Percentiles rank a stretch among this genome's conserved stretches.
phyloP scores from a whole-genome alignment of 768 basidiomycete species.

The Tylopilus plumbeoviolaceoides region DNA sequence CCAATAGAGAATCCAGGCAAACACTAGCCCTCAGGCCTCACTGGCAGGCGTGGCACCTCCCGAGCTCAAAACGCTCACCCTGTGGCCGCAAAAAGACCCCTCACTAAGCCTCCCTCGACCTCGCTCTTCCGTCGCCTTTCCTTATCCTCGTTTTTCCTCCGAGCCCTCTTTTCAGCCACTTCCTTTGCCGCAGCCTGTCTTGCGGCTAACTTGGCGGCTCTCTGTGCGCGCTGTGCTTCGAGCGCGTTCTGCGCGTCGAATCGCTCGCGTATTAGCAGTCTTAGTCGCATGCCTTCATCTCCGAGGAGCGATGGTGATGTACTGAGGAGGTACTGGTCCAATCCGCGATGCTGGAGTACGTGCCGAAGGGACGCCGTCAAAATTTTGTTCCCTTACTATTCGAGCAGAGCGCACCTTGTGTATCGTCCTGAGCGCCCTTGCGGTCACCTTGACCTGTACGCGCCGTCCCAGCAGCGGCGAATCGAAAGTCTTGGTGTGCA shows the following conservation, averaged over 20 bases:
- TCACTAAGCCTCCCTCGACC: slow-evolving; percentile 10
- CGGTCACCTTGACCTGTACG: slow-evolving; percentile 68
- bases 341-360: slow-evolving; percentile 64
- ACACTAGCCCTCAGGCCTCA: not conserved
- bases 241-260: slow-evolving; percentile 19
- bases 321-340: slow-evolving; percentile 64
- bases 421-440: slow-evolving; percentile 74
- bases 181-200: slow-evolving; percentile 11
- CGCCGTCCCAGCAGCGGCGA: slow-evolving; percentile 59
- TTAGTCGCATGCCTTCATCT: slow-evolving; percentile 42
- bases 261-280: slow-evolving; percentile 36
- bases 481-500: slow-evolving; percentile 69
- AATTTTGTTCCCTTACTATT: not conserved
- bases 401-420: slow-evolving; percentile 56
- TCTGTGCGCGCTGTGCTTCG: slow-evolving; percentile 16
- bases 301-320: slow-evolving; percentile 38
- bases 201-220: slow-evolving; percentile 19
- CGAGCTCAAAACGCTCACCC: not conserved
- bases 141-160: slow-evolving; percentile 7
- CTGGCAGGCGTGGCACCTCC: not conserved
- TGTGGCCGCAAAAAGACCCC: slow-evolving; percentile 18
- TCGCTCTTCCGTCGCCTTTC: not conserved
- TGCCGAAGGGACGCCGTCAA: no score
- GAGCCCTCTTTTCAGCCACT: slow-evolving; percentile 5
- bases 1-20: slow-evolving; percentile 1